Percentiles rank a stretch among this genome's conserved stretches.
Evolutionary conservation across 495 filamentous ascomycete genomes (phyloP).

Genomic region (Penicillium cataractarum): DNA sequence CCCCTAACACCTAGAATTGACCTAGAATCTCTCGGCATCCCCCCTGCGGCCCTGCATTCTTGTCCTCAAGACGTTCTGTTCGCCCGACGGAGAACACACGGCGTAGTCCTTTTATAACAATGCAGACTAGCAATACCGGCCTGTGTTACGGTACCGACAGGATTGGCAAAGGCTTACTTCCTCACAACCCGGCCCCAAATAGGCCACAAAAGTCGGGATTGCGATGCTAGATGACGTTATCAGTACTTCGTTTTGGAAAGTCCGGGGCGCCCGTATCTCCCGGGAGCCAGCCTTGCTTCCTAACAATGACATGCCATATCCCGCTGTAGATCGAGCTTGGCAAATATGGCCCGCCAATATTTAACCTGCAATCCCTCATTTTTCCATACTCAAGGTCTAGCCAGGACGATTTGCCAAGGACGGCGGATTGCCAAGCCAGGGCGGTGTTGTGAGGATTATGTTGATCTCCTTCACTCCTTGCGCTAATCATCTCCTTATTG

Average conservation of each 20-base stretch:
- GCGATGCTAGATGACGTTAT: conserved; percentile 23
- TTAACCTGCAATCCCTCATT: neutral
- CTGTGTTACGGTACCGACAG: conserved; percentile 14
- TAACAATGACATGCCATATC: neutral
- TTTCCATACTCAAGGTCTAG: neutral
- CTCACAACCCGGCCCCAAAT: neutral
- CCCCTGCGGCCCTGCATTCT: conserved; percentile 18
- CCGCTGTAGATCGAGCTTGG: neutral
- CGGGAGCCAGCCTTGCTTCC: neutral
- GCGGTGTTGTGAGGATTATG: neutral
- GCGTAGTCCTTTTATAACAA: neutral
- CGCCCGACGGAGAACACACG: neutral
- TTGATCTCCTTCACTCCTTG: conserved; percentile 2
- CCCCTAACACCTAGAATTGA: neutral
- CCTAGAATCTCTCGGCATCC: neutral
- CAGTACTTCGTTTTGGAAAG: neutral
- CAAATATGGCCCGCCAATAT: neutral
- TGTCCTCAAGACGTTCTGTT: neutral
- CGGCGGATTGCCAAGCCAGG: conserved; percentile 2
- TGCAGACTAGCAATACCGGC: conserved; percentile 7
- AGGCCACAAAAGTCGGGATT: conserved; percentile 1
- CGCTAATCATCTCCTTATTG: neutral
- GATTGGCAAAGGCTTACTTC: conserved; percentile 33
- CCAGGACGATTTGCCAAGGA: neutral
- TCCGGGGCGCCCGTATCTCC: neutral